Evolutionary conservation across 2,329 filamentous ascomycete genomes (phyloP), one percentile per base, ranked within the genome.

Genomic region (Hymenotorrendiella dingleyae): DNA sequence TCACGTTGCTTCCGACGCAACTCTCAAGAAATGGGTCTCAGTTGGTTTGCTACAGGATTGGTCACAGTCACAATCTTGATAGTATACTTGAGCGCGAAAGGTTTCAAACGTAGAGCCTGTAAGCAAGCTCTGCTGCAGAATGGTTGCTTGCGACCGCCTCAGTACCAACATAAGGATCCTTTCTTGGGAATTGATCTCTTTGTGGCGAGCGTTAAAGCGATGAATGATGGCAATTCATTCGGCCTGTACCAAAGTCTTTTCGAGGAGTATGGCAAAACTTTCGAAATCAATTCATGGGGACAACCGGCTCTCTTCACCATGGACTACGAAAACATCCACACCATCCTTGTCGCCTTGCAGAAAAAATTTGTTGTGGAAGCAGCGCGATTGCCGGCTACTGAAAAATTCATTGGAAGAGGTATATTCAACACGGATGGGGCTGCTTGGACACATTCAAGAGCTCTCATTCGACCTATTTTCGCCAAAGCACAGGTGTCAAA

Each of bases 401-500:
- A 16, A 12, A 22, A 22, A 6, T 27, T 29, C 5, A 17, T 38
- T 20, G 16, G 23, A 7, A 8, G 23, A 19, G 36, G 36, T 17
- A 38, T 38, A 2, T 17, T 17, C 23, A 21, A 12, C 9, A 27
- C 23, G 14, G 36, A 38, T 21, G 36, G 36, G 4, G 24, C 16
- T 7, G 27, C 16, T 11, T 54, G 52, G 62, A 27, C 71, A 67
- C 42, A 61, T 67, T 47, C 69, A 1, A 40, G 49, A 7, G 64
- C 67, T 6, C 62, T 76, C 55, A 63, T 79, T 21, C 64, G 72
- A 4, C 75, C 74, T 0, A 66, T 70, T 46, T 76, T 76, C 45
- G 64, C 69, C 14, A 61, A 70, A 6, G 68, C 71, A 45, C 68
- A 74, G 57, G 30, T 48, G 3, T 20, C 21, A 4, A 82, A 90